Base-by-base conservation (phyloP, 1,284 basidiomycete genomes). In the Cutaneotrichosporon sp. region DNA sequence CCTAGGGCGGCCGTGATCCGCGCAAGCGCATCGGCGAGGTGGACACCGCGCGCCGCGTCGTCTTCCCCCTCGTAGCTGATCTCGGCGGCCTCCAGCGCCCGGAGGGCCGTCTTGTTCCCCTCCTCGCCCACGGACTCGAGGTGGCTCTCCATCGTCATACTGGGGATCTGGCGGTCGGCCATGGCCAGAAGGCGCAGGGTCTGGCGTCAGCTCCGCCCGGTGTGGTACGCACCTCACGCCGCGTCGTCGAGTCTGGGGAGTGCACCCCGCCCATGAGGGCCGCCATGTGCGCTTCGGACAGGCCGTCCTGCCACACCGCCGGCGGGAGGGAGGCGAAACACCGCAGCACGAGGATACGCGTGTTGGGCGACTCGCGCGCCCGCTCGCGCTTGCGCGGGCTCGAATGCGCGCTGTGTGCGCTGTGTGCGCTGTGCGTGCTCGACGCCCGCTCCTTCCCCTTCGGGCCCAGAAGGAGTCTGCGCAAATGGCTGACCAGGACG, bases 191-290 rank as follows among this genome's bases (percentile, higher is more conserved):
- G 54, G 2, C 60, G 62, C 1, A 71, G 49, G 0, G 69, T 69
- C 71, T 70, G 39, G 11, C 34, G 31, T 52, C 20, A 39, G 51
- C 51, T 37, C 2, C 14, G 3, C 9, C 9, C n/a, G 27, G 1
- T 25, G 10, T 22, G 5, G 7, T 2, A 54, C 69, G 44, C 50
- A 74, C 72, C 37, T 55, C 49, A 29, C 61, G 51, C 17, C 73
- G 63, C 7, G 71, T 57, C 4, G 57, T 65, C 24, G 55, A 45
- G 46, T 75, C 73, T 0, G 26, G 17, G 45, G 63, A 63, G 32
- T 72, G 61, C 3, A 73, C 51, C 3, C 70, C 73, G 22, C 63
- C 56, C 68, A 74, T 71, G 19, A 75, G 54, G 7, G 58, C 49
- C 0, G 49, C 51, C 72, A 75, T 72, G 39, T 66, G 64, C 3